These are phyloP conservation scores for Hypoxylon perforatum DNA, from an alignment of 495 filamentous ascomycete species.

Conservation along the genomic window DNA sequence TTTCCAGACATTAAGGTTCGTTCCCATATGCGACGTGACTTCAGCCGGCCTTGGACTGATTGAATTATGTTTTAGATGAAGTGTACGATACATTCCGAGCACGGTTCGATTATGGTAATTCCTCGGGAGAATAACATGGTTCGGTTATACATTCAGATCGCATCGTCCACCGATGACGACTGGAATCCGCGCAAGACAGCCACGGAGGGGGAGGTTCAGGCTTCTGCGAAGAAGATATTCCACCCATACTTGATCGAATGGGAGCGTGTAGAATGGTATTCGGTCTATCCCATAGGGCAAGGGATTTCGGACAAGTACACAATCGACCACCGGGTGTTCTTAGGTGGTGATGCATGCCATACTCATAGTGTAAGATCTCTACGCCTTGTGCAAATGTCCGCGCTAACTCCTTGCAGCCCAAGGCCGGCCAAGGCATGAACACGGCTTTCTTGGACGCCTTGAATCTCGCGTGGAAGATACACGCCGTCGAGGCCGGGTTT, in stretches of 20 bases:
- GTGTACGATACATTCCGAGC: constrained; percentile 79
- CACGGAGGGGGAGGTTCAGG: constrained; percentile 74
- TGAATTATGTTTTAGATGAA: constrained; percentile 72
- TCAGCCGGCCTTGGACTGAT: constrained; percentile 35
- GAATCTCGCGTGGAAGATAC: constrained; percentile 88
- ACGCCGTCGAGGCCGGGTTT: constrained; percentile 73
- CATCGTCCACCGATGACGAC: constrained; percentile 71
- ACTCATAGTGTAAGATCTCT: constrained; percentile 72
- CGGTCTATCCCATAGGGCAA: constrained; percentile 78
- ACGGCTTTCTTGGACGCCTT: constrained; percentile 83
- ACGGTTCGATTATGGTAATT: constrained; percentile 80
- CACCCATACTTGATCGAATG: constrained; percentile 75
- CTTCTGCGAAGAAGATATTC: constrained; percentile 72
- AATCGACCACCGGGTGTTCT: constrained; percentile 74
- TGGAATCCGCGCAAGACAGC: constrained; percentile 70
- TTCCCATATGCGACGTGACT: neutral
- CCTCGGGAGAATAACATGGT: constrained; percentile 81
- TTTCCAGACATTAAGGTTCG: constrained; percentile 77
- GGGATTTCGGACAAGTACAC: constrained; percentile 76
- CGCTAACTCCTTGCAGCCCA: constrained; percentile 58
- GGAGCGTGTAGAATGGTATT: constrained; percentile 76
- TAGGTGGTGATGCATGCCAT: constrained; percentile 85
- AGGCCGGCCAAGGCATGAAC: constrained; percentile 90
- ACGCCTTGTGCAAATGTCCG: neutral
- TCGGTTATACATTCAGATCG: constrained; percentile 80